phyloP scores from a whole-genome alignment of 2,329 filamentous ascomycete genomes.

The Paradendryphiella salina region DNA sequence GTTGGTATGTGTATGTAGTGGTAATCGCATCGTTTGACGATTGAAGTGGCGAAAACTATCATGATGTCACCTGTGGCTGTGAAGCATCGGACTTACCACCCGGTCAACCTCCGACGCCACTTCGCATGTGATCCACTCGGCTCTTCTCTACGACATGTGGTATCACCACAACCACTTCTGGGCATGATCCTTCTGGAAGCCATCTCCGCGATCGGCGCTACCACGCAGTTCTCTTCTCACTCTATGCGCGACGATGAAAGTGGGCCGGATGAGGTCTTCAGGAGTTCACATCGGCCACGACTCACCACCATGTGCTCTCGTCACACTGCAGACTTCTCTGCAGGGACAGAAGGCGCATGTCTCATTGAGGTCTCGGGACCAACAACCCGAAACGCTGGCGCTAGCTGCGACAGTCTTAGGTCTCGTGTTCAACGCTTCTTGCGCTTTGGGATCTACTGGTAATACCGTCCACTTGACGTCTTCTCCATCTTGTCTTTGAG shows the following conservation, averaged over 20 bases:
- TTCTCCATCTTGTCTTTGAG: background rate
- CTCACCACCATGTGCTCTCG: conserved; percentile 19
- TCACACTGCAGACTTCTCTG: conserved; percentile 20
- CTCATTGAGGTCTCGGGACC: conserved; percentile 11
- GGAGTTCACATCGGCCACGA: conserved; percentile 6
- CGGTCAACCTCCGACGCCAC: background rate
- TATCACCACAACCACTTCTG: background rate
- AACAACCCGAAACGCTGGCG: conserved; percentile 9
- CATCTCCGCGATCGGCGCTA: background rate
- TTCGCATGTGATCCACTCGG: conserved; percentile 8
- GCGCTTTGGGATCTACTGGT: background rate
- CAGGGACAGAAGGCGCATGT: conserved; percentile 9
- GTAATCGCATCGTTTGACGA: background rate
- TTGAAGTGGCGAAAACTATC: background rate
- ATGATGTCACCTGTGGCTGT: conserved; percentile 15
- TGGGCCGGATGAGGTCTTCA: background rate
- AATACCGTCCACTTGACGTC: background rate
- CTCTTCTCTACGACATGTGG: background rate
- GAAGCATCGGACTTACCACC: background rate
- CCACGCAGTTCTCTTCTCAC: background rate
- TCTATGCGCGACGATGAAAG: background rate
- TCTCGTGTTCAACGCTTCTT: conserved; percentile 8
- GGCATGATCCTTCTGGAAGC: background rate
- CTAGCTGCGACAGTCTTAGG: conserved; percentile 14
- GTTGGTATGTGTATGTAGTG: background rate